Conservation (phyloP, 305 asterid genomes). For the Plantago coronopus region DNA sequence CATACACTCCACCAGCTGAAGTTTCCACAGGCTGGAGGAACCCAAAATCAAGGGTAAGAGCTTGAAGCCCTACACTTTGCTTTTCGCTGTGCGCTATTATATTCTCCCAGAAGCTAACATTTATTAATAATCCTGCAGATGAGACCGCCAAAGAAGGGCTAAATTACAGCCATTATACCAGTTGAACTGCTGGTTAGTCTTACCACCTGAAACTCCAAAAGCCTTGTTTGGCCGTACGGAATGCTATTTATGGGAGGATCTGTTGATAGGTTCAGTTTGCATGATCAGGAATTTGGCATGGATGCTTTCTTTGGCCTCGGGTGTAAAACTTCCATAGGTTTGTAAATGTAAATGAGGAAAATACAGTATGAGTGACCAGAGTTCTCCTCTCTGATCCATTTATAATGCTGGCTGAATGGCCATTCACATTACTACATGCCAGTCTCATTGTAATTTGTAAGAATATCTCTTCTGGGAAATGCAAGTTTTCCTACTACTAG, state of each 20-base stretch:
- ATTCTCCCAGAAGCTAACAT: conserved; percentile 1
- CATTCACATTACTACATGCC: too few relatives aligned
- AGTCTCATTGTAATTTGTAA: too few relatives aligned
- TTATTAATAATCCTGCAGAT: conserved; percentile 47
- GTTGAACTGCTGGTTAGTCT: neutral
- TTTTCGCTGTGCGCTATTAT: neutral
- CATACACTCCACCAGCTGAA: conserved; percentile 34
- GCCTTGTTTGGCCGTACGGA: neutral
- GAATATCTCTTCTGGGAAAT: too few relatives aligned
- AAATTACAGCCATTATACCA: conserved; percentile 21
- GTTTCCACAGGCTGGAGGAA: conserved; percentile 67
- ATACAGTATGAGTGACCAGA: too few relatives aligned
- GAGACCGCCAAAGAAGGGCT: conserved; percentile 59
- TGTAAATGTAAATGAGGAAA: too few relatives aligned
- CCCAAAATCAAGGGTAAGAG: conserved; percentile 65
- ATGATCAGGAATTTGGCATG: neutral
- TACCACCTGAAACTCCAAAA: neutral
- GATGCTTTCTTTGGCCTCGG: neutral
- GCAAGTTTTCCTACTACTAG: too few relatives aligned
- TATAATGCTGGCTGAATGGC: too few relatives aligned
- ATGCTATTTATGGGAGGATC: conserved; percentile 16
- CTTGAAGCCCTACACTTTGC: neutral
- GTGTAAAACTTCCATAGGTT: too few relatives aligned
- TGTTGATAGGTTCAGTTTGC: neutral
- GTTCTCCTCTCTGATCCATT: too few relatives aligned